Evolutionary conservation across 768 basidiomycete species (phyloP).

Genomic region (Amanita exitialis): DNA sequence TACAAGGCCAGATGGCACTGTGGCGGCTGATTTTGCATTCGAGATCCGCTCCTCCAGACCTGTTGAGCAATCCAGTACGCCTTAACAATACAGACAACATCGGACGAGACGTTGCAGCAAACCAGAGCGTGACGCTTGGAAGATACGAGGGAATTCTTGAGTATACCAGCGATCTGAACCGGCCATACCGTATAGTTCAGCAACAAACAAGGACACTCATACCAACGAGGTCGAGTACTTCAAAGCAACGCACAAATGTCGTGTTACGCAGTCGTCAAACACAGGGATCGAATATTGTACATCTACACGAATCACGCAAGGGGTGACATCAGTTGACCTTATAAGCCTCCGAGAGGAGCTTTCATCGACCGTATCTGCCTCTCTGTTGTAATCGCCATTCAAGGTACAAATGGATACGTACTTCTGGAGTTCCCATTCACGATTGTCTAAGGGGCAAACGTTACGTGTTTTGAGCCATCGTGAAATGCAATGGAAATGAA

Average conservation of each 20-base stretch:
- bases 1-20: slow-evolving; percentile 21
- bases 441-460: slow-evolving; percentile 90
- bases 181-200: slow-evolving; percentile 13
- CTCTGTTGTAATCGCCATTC: slow-evolving; percentile 1
- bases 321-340: background rate
- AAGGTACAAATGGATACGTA: slow-evolving; percentile 29
- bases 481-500: slow-evolving; percentile 9
- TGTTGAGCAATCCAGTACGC: slow-evolving; percentile 16
- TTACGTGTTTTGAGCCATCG: slow-evolving; percentile 98
- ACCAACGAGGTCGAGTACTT: no score
- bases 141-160: slow-evolving; percentile 38
- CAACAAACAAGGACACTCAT: background rate
- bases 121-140: slow-evolving; percentile 43
- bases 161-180: slow-evolving; percentile 33
- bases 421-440: slow-evolving; percentile 97
- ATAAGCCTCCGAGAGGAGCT: background rate
- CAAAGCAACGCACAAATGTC: background rate
- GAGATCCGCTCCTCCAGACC: slow-evolving; percentile 41
- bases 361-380: slow-evolving; percentile 32
- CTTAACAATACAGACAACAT: slow-evolving; percentile 1
- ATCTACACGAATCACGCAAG: background rate
- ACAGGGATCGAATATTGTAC: background rate
- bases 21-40: slow-evolving; percentile 20
- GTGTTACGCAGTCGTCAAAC: background rate
- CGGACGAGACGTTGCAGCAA: slow-evolving; percentile 18